A percentile compares a stretch with the other conserved stretches of the same genome.
Evolutionary conservation across 352 stramenopile genomes (phyloP).

Genomic region (Phytopythium helicoides): DNA sequence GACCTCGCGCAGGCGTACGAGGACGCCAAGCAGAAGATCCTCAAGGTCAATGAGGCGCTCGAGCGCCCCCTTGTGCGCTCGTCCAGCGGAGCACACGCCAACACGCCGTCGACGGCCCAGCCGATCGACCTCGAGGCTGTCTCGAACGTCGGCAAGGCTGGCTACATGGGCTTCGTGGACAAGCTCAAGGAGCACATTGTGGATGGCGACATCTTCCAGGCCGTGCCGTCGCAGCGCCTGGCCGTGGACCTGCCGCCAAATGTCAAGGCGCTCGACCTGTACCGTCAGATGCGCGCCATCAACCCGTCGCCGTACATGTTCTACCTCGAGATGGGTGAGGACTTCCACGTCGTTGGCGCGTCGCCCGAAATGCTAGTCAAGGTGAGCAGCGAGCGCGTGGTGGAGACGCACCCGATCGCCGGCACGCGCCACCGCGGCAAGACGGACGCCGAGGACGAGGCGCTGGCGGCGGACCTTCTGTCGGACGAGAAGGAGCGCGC

Average conservation of each 20-base stretch:
- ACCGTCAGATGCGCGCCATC: slow-evolving; percentile 86
- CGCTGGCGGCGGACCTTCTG: slow-evolving; percentile 74
- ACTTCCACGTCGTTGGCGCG: slow-evolving; percentile 87
- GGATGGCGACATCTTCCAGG: slow-evolving; percentile 90
- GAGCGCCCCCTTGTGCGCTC: slow-evolving; percentile 57
- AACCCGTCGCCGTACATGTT: slow-evolving; percentile 92
- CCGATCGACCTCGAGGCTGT: slow-evolving; percentile 69
- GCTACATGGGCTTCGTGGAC: slow-evolving; percentile 87
- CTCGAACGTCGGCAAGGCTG: slow-evolving; percentile 81
- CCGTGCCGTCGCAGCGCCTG: slow-evolving; percentile 82
- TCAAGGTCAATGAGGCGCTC: slow-evolving; percentile 54
- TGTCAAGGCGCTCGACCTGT: slow-evolving; percentile 78
- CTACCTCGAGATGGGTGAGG: slow-evolving; percentile 77
- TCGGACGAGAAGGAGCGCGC: slow-evolving; percentile 88
- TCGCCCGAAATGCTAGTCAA: slow-evolving; percentile 90
- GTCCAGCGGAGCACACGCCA: slow-evolving; percentile 58
- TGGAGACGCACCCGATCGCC: slow-evolving; percentile 90
- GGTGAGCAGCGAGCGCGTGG: slow-evolving; percentile 77
- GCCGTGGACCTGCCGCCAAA: slow-evolving; percentile 60
- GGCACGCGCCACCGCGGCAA: slow-evolving; percentile 83
- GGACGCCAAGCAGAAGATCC: slow-evolving; percentile 71
- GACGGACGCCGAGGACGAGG: slow-evolving; percentile 84
- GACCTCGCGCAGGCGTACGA: slow-evolving; percentile 68
- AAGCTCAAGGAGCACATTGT: slow-evolving; percentile 89
- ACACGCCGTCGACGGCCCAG: slow-evolving; percentile 19